Evolutionary conservation across 495 filamentous ascomycete genomes (phyloP), one percentile per base, ranked within the genome.

Genomic region (Penicillium fimorum): DNA sequence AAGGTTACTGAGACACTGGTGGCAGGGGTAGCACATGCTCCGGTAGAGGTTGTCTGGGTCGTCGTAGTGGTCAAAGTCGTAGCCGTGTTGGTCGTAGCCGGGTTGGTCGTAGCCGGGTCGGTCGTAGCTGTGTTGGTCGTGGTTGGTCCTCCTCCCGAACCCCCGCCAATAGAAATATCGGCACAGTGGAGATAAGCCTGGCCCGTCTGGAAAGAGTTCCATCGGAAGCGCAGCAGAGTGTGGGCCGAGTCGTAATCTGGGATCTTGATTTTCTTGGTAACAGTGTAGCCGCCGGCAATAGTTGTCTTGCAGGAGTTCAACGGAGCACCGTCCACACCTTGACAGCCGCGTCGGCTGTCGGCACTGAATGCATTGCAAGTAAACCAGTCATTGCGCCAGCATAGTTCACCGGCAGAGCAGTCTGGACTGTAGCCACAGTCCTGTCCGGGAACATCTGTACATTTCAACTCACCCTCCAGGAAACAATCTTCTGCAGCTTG

Each of bases 381-480:
- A 55, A 81, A 82, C 81, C 80, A 82, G 68, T 84, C 79, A 60
- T 82, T 81, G 9, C 78, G 67, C 58, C 71, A 79, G 68, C 81
- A 83, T 1, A 69, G 61, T 63, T 81, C 66, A 6, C 64, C 78
- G 25, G 55, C 51, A 0, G 64, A 53, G 63, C 81, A 84, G 64
- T 84, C 80, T 1, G 79, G 71, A 61, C 63, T 82, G 67, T 75
- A 83, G 8, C 65, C 75, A 67, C 79, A 83, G 10, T 47, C 49
- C 67, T 84, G 81, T 6, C 81, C 81, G 37, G 65, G 45, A 2
- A 84, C 81, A 58, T 81, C 79, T 0, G 72, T 77, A 69, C 81
- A 84, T 1, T 66, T 60, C 4, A 84, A 71, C 8, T 75, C 66
- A 6, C 79, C 79, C 5, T 60, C 65, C 22, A 80, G 61, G 64